A percentile compares a stretch with the other conserved stretches of the same genome.
phyloP scores from a whole-genome alignment of 2,329 filamentous ascomycete genomes.

The Penicillium sp. region DNA sequence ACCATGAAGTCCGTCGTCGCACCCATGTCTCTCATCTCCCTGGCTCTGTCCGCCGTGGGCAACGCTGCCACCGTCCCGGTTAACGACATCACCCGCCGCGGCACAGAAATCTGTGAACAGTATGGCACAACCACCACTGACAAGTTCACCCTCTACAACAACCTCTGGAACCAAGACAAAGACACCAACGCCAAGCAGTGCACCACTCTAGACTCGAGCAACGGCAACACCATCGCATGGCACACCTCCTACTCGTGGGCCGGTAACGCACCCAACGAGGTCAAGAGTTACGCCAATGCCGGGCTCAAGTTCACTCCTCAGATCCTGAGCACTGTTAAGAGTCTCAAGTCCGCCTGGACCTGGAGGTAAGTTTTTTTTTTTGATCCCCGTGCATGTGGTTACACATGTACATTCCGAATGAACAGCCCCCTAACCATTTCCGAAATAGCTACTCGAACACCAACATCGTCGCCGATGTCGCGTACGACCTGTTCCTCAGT shows the following conservation, averaged over 20 bases:
- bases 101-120: constrained; percentile 43
- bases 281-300: constrained; percentile 52
- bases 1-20: constrained; percentile 32
- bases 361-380: constrained; percentile 38
- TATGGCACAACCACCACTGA: constrained; percentile 41
- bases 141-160: constrained; percentile 54
- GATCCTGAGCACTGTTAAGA: constrained; percentile 38
- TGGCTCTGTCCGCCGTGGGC: constrained; percentile 23
- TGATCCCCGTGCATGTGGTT: background rate
- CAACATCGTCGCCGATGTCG: constrained; percentile 57
- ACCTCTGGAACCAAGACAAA: constrained; percentile 51
- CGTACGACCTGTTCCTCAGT: constrained; percentile 62
- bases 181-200: constrained; percentile 45
- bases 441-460: constrained; percentile 49
- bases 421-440: background rate
- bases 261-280: constrained; percentile 34
- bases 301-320: constrained; percentile 40
- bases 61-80: constrained; percentile 25
- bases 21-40: constrained; percentile 23
- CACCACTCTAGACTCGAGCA: constrained; percentile 42
- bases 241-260: constrained; percentile 48
- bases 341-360: constrained; percentile 47
- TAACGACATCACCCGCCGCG: constrained; percentile 4
- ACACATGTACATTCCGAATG: background rate
- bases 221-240: constrained; percentile 43